Percentiles rank a stretch among this genome's conserved stretches.
Evolutionary conservation across 805 yeast genomes (phyloP).

Genomic region (Dipodascus albidus): DNA sequence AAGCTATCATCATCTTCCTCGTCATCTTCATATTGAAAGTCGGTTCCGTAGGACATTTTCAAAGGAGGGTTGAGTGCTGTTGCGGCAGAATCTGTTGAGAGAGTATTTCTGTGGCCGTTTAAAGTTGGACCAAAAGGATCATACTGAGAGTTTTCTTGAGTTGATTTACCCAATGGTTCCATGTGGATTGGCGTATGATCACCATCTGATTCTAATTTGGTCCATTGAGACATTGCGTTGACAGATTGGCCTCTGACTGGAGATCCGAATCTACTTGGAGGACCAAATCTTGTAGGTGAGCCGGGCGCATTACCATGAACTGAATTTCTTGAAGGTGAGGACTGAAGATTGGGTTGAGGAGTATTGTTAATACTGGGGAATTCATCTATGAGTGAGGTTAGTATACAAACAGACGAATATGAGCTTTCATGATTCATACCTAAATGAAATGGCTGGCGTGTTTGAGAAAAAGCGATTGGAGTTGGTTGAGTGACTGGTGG

Average conservation of each 20-base stretch:
- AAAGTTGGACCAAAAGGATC: background rate
- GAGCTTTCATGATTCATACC: slow-evolving; percentile 7
- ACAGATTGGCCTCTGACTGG: slow-evolving; percentile 9
- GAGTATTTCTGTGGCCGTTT: background rate
- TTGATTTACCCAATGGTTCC: slow-evolving; percentile 6
- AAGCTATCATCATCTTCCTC: background rate
- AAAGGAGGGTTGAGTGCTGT: background rate
- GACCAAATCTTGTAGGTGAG: slow-evolving; percentile 8
- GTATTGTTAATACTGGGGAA: background rate
- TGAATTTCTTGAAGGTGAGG: background rate
- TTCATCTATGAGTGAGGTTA: background rate
- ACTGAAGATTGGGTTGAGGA: background rate
- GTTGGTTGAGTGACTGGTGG: slow-evolving; percentile 8
- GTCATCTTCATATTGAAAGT: background rate
- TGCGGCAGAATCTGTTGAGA: background rate
- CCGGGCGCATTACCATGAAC: background rate
- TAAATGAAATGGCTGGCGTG: slow-evolving; percentile 12
- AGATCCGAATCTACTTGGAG: slow-evolving; percentile 16
- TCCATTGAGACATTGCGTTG: slow-evolving; percentile 56
- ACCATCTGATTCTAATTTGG: slow-evolving; percentile 60
- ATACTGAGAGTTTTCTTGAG: background rate
- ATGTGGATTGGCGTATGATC: slow-evolving; percentile 15
- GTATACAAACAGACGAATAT: background rate
- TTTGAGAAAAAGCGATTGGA: slow-evolving; percentile 10
- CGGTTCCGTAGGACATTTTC: background rate